Percentiles rank a stretch among this genome's conserved stretches.
These are phyloP conservation scores for Russula virescens DNA, from an alignment of 768 basidiomycete genomes.

Conservation along the genomic window DNA sequence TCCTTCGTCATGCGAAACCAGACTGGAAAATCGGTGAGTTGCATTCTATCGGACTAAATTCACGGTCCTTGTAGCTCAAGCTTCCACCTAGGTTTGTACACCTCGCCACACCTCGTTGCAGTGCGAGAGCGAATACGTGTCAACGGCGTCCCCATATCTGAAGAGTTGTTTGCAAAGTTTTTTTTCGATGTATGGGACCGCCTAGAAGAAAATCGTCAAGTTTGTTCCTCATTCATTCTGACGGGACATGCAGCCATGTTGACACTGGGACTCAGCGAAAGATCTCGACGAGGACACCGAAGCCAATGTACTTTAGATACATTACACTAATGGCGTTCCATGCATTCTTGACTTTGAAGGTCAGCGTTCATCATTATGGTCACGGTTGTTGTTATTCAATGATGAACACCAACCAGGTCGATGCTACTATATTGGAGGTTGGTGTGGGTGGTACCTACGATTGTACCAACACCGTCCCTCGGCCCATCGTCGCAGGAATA, in stretches of 20 bases:
- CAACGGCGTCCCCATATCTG: conserved; percentile 84
- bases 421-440: conserved; percentile 92
- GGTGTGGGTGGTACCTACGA: conserved; percentile 94
- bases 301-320: conserved; percentile 93
- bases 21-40: conserved; percentile 74
- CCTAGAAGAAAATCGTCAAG: conserved; percentile 56
- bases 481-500: conserved; percentile 84
- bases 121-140: conserved; percentile 94
- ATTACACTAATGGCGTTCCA: conserved; percentile 91
- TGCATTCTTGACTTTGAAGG: conserved; percentile 72
- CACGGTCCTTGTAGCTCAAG: background rate
- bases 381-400: background rate
- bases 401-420: conserved; percentile 41
- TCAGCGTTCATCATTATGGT: conserved; percentile 20
- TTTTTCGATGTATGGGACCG: conserved; percentile 97
- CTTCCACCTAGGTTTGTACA: conserved; percentile 69
- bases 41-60: background rate
- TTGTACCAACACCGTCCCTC: conserved; percentile 92
- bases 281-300: conserved; percentile 48
- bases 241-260: background rate
- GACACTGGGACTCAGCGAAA: conserved; percentile 36
- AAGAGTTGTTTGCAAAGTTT: conserved; percentile 80
- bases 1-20: conserved; percentile 70
- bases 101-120: conserved; percentile 93
- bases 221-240: conserved; percentile 32